Percentiles rank a stretch among this genome's conserved stretches.
Conservation (phyloP, 148 eudicot species). For the Cornus florida region DNA sequence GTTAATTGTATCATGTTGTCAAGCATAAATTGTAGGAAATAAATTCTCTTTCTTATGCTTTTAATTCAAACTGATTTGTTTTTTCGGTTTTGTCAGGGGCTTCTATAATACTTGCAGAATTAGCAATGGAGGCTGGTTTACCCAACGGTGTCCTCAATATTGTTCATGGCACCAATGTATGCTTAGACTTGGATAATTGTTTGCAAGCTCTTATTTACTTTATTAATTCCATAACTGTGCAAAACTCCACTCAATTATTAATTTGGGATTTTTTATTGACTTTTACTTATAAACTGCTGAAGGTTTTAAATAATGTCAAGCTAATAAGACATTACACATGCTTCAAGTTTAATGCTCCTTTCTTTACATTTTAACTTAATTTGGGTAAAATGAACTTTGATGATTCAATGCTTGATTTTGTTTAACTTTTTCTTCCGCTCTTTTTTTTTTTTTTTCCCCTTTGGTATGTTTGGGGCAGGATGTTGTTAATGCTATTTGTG, state of each 20-base stretch:
- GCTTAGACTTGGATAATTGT: slow-evolving; percentile 10
- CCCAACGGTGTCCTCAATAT: slow-evolving; percentile 92
- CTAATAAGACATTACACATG: background rate
- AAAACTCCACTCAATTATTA: background rate
- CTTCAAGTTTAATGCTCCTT: background rate
- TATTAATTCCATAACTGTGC: background rate
- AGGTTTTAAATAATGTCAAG: background rate
- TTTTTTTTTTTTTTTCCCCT: background rate
- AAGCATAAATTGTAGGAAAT: background rate
- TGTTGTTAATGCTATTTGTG: slow-evolving; percentile 92
- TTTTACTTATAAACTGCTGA: background rate
- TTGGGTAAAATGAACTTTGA: background rate
- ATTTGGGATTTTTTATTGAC: background rate
- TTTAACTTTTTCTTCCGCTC: background rate
- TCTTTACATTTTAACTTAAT: background rate
- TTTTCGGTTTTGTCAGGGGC: slow-evolving; percentile 58
- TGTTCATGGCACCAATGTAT: slow-evolving; percentile 94
- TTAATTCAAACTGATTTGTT: background rate
- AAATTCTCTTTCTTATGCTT: background rate
- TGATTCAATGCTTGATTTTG: background rate
- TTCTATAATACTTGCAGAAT: slow-evolving; percentile 83
- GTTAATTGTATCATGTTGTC: background rate
- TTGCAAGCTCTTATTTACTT: background rate
- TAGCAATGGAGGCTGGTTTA: slow-evolving; percentile 98
- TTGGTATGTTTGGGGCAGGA: slow-evolving; percentile 50